Evolutionary conservation across 805 yeast species (phyloP).

Genomic region (Pichia nakasei): DNA sequence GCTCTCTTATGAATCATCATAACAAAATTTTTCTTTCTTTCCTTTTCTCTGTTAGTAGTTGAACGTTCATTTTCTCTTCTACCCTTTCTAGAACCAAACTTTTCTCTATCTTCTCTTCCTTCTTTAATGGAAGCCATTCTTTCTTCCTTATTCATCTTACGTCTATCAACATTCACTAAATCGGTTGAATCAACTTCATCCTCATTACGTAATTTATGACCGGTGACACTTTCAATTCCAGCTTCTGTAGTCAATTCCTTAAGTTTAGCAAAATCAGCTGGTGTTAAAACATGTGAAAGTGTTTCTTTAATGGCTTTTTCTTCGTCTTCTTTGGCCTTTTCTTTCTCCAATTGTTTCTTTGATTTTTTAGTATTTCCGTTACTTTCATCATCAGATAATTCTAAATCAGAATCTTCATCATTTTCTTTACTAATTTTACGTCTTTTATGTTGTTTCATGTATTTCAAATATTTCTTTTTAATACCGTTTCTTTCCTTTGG

Average conservation of each 20-base stretch:
- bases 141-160: conserved; percentile 85
- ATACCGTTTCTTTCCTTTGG: conserved; percentile 27
- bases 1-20: conserved; percentile 96
- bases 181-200: conserved; percentile 75
- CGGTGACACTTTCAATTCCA: conserved; percentile 74
- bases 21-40: conserved; percentile 95
- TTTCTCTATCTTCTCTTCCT: conserved; percentile 89
- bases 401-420: conserved; percentile 39
- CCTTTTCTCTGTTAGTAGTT: conserved; percentile 93
- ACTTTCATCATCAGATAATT: conserved; percentile 36
- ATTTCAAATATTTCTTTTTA: conserved; percentile 27
- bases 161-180: conserved; percentile 70
- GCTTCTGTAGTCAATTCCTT: conserved; percentile 82
- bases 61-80: conserved; percentile 70
- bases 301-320: conserved; percentile 51
- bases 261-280: conserved; percentile 95
- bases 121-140: conserved; percentile 79
- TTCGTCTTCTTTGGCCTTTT: conserved; percentile 26
- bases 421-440: conserved; percentile 24
- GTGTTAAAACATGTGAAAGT: conserved; percentile 58
- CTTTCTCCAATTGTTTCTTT: conserved; percentile 23
- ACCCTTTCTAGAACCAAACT: conserved; percentile 83
- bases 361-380: conserved; percentile 26
- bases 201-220: conserved; percentile 51
- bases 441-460: conserved; percentile 24